Evolutionary conservation across 805 yeast genomes (phyloP).

Genomic region (Martiniozyma abietophila): DNA sequence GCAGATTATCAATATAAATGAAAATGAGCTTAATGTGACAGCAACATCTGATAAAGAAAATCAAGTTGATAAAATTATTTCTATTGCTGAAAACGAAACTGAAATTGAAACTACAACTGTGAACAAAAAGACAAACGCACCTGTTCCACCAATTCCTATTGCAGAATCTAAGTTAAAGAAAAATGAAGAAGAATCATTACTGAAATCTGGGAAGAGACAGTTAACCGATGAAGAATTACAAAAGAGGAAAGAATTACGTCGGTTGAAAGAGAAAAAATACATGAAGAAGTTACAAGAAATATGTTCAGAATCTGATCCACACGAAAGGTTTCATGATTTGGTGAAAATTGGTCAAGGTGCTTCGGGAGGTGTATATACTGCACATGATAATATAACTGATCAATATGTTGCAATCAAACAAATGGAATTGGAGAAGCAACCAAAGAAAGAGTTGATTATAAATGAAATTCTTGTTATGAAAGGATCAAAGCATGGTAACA

Average conservation of each 20-base stretch:
- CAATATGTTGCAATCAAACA: slow-evolving; percentile 87
- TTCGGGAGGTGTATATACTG: slow-evolving; percentile 92
- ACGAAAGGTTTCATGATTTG: slow-evolving; percentile 53
- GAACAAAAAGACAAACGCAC: slow-evolving; percentile 1
- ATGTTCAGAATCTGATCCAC: slow-evolving; percentile 83
- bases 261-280: slow-evolving; percentile 60
- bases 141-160: slow-evolving; percentile 8
- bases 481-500: slow-evolving; percentile 80
- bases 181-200: not conserved
- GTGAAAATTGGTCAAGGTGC: slow-evolving; percentile 97
- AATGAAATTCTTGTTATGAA: slow-evolving; percentile 96
- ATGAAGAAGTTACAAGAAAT: slow-evolving; percentile 63
- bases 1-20: too few relatives aligned
- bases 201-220: slow-evolving; percentile 17
- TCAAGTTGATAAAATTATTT: not conserved
- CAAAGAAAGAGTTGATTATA: slow-evolving; percentile 88
- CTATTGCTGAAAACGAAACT: not conserved
- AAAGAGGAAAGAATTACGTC: slow-evolving; percentile 72
- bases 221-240: slow-evolving; percentile 50
- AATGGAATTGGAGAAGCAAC: slow-evolving; percentile 91
- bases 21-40: too few relatives aligned
- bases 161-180: not conserved
- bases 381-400: slow-evolving; percentile 49
- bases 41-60: not conserved
- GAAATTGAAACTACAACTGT: not conserved